Evolutionary conservation across 148 eudicot genomes (phyloP), one percentile per base, ranked within the genome.

Genomic region (Suaeda aralocaspica): DNA sequence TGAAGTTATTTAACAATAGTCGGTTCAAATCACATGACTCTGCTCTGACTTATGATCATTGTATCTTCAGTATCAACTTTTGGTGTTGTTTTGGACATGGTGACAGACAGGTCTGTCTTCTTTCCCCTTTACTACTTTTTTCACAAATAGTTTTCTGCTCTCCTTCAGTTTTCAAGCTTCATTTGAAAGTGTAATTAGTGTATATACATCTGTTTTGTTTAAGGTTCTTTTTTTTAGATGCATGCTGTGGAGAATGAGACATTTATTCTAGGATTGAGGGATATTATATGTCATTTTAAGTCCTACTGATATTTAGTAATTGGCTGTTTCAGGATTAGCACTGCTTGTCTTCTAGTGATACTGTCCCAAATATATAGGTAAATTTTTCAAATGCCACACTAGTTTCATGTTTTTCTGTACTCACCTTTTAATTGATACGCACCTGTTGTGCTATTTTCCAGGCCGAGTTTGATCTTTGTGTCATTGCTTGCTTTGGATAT

Each of bases 51-150:
- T 57, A 53, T 33, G 24, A 68, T 60, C 41, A 25, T 69, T 34
- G 60, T 42, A 25, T 42, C 46, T 75, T 42, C 82, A 92, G 96
- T 88, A 65, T 90, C 94, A 59, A 90, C 96, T 48, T 88, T 90
- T 80, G 98, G 96, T 69, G 92, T 96, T 65, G 96, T 92, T 80
- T 76, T 92, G 82, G 98, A 92, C 85, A 92, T 92, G 95, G 90
- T 92, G 75, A 89, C 95, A 3, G 94, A 91, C 79, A 87, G 94
- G 97, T 91, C 59, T 45, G n/a, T n/a, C n/a, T n/a, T n/a, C n/a
- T n/a, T n/a, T n/a, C n/a, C n/a, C n/a, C n/a, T n/a, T n/a, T n/a
- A n/a, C n/a, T n/a, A n/a, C n/a, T n/a, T n/a, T n/a, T n/a, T n/a
- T n/a, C n/a, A n/a, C n/a, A n/a, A n/a, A n/a, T n/a, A n/a, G n/a